A percentile compares a stretch with the other conserved stretches of the same genome.
Evolutionary conservation across 1,139 yeast species (phyloP).

Genomic region (Torulaspora pretoriensis): DNA sequence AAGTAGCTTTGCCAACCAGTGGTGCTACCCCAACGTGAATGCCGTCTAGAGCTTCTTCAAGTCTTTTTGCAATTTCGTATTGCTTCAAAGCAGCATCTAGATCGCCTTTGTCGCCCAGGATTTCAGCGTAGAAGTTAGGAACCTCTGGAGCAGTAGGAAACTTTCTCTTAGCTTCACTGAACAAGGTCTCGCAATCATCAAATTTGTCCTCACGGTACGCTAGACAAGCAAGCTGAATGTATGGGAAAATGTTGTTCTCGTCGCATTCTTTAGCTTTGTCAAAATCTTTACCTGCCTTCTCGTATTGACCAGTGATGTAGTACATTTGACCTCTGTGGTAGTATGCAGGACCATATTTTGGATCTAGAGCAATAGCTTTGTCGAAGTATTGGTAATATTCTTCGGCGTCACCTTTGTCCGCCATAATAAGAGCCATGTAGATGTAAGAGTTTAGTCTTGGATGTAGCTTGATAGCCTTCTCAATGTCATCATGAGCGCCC

Average conservation of each 20-base stretch:
- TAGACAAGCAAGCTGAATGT: conserved; percentile 90
- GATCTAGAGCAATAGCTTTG: conserved; percentile 65
- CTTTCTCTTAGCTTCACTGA: conserved; percentile 66
- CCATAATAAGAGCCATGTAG: conserved; percentile 76
- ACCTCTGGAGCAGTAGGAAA: conserved; percentile 89
- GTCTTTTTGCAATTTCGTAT: conserved; percentile 80
- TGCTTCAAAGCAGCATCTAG: conserved; percentile 69
- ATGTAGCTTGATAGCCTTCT: conserved; percentile 57
- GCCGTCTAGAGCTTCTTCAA: conserved; percentile 51
- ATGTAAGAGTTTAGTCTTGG: conserved; percentile 84
- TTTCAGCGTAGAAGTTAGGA: conserved; percentile 94
- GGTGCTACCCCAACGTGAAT: conserved; percentile 84
- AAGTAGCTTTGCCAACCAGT: conserved; percentile 80
- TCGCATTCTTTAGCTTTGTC: conserved; percentile 71
- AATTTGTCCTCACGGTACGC: conserved; percentile 75
- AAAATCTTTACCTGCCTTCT: conserved; percentile 70
- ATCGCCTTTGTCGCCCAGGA: conserved; percentile 77
- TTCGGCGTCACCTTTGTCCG: conserved; percentile 74
- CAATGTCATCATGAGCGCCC: conserved; percentile 56
- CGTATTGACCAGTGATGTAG: conserved; percentile 73
- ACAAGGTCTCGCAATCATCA: conserved; percentile 58
- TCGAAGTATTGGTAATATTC: conserved; percentile 53
- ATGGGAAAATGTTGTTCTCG: conserved; percentile 74
- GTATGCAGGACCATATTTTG: conserved; percentile 74
- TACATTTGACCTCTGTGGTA: conserved; percentile 93